Base-by-base conservation (phyloP, 148 eudicot species). In the Nepenthes gracilis region DNA sequence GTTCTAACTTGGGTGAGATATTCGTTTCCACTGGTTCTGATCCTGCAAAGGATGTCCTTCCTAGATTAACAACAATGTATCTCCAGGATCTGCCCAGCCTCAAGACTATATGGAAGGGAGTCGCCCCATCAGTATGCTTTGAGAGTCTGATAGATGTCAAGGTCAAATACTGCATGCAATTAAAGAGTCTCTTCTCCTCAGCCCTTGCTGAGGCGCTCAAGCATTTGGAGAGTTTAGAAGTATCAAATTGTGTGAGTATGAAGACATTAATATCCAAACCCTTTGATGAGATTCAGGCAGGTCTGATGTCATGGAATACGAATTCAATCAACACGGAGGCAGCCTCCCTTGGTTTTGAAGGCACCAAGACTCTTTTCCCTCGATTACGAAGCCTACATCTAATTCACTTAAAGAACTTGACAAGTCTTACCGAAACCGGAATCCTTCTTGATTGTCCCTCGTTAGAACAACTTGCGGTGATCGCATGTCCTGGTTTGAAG, bases 211-310 rank as follows among this genome's bases (percentile, higher is more conserved):
- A 45, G 61, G 12, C 52, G 4, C 43, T 69, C 14, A 55, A 53
- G 35, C 73, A 74, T 33, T 45, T 69, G 61, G 56, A 69, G 47
- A 35, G 51, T 32, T 51, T 74, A 57, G 73, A 74, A 62, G 37
- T 74, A 50, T 60, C 70, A 55, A 34, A 60, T 12, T 74, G 73
- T 56, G 70, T 59, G 23, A 43, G 43, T 36, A 40, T 74, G 58
- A 67, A 69, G 49, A 55, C 58, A 12, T 4, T 69, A 33, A 60
- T 74, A 32, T 15, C 62, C 56, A 15, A 43, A 2, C 63, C 6
- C 10, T 23, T 23, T 23, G 54, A 55, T 15, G 65, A 63, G 43
- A 35, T 47, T 37, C 45, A 55, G 36, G n/a, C 7, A 43, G 58
- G 35, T 10, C 2, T 47, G n/a, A 2, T 6, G 9, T n/a, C 12